Evolutionary conservation across 1,284 basidiomycete genomes (phyloP), one percentile per base, ranked within the genome.

Genomic region (Apiotrichum gracile): DNA sequence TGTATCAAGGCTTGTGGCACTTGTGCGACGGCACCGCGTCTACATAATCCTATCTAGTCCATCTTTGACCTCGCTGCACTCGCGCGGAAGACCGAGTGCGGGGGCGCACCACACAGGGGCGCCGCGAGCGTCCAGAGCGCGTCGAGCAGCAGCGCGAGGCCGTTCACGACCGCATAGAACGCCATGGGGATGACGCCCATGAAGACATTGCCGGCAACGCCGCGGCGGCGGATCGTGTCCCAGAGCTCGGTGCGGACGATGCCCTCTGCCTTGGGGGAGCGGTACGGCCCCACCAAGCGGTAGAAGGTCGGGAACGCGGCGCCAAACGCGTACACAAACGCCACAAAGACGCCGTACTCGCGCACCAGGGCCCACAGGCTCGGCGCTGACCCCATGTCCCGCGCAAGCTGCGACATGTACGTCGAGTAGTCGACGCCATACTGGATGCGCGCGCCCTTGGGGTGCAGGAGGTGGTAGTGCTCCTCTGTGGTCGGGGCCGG

Each of bases 231-330:
- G 52, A 85, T 81, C 1, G 83, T 84, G 34, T 85, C 83, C 80
- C 81, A 84, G 16, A 85, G 72, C 65, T 85, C 84, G 1, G 79
- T 81, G 64, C 78, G 78, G 51, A 81, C 77, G 27, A 83, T 78
- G 4, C 68, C 55, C 7, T 77, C 72, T 1, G 80, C 80, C 13
- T 47, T 56, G 1, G 64, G 50, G 10, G 76, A 76, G 35, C 67
- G 72, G 69, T 77, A 82, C 3, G 83, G 83, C 0, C 83, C 83
- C 22, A 78, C 61, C 5, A 85, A 75, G 14, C 84, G 79, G 65
- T 84, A 85, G 64, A 84, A 83, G 0, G 82, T 75, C 5, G 80
- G 80, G 65, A 85, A 85, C 1, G 83, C 80, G 0, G 83, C 83
- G 0, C 81, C 82, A 57, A 83, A 83, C 77, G 81, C 82, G 64